These are phyloP conservation scores for Puccinia hordei DNA, from an alignment of 1,284 basidiomycete species.

Conservation along the genomic window DNA sequence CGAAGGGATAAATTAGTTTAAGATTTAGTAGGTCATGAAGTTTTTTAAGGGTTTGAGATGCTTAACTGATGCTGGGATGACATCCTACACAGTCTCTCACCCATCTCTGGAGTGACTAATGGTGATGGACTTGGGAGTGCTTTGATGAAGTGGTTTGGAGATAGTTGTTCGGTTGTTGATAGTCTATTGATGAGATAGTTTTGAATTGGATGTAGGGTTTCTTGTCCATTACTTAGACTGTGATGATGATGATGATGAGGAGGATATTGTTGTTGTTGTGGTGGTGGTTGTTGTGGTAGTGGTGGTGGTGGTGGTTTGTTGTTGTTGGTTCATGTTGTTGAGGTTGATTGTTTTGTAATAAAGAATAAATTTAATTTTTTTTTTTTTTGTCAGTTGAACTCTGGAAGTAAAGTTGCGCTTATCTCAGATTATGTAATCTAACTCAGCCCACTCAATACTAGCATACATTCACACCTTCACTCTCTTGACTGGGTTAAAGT, in stretches of 20 bases:
- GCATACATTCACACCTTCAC: too few species aligned
- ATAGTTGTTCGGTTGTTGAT: not conserved
- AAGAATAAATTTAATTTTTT: too few species aligned
- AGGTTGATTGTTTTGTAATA: too few species aligned
- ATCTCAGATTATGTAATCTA: too few species aligned
- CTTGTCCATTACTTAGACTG: not conserved
- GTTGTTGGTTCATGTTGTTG: too few species aligned
- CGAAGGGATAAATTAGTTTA: too few species aligned
- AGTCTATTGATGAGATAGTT: not conserved
- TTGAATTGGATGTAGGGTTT: not conserved
- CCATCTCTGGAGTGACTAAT: slow-evolving; percentile 47
- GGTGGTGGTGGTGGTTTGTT: too few species aligned
- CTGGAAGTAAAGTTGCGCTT: too few species aligned
- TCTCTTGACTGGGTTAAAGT: too few species aligned
- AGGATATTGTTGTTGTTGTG: not conserved
- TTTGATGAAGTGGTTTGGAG: slow-evolving; percentile 32
- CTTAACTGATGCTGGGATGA: slow-evolving; percentile 47
- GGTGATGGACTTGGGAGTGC: slow-evolving; percentile 36
- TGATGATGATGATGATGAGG: not conserved
- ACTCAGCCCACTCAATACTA: too few species aligned
- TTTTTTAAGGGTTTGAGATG: not conserved
- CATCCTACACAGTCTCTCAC: slow-evolving; percentile 32
- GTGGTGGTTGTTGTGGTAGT: not conserved
- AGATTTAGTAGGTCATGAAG: not conserved
- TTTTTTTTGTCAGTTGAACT: too few species aligned